These are phyloP conservation scores for Trichoderma afroharzianum DNA, from an alignment of 2,329 filamentous ascomycete genomes.

Conservation along the genomic window DNA sequence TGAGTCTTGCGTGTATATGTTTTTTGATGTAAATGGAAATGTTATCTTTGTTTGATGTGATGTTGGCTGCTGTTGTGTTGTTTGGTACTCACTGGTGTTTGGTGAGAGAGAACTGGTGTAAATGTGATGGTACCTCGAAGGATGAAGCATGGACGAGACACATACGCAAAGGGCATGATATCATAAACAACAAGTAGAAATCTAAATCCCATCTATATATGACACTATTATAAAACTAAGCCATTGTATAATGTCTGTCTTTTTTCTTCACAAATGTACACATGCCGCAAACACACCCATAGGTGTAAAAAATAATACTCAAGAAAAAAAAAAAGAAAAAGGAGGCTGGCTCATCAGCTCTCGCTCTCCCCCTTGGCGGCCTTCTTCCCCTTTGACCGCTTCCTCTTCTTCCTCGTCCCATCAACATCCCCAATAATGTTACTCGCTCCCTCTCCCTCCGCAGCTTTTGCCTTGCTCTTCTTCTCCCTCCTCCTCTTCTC, in stretches of 20 bases:
- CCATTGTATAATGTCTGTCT: not conserved
- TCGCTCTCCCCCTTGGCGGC: not conserved
- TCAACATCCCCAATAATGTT: conserved; percentile 30
- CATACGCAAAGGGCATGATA: not conserved
- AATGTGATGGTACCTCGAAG: not conserved
- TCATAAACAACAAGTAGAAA: not conserved
- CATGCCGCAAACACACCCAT: not conserved
- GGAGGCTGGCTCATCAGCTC: not conserved
- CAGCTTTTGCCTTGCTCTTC: not conserved
- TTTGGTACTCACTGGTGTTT: too few species aligned
- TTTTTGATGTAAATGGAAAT: not conserved
- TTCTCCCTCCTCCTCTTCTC: conserved; percentile 17
- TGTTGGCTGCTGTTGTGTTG: too few species aligned
- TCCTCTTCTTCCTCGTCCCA: conserved; percentile 44
- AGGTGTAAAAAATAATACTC: not conserved
- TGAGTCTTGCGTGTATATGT: not conserved
- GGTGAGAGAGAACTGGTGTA: not conserved
- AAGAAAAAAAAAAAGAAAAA: not conserved
- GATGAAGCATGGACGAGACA: not conserved
- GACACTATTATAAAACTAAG: not conserved
- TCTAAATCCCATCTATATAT: not conserved
- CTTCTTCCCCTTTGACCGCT: conserved; percentile 47
- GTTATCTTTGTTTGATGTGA: too few species aligned
- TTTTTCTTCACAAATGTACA: not conserved
- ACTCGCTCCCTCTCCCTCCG: conserved; percentile 25